Conservation (phyloP, 2,329 filamentous ascomycete genomes). For the Claviceps quebecensis region DNA sequence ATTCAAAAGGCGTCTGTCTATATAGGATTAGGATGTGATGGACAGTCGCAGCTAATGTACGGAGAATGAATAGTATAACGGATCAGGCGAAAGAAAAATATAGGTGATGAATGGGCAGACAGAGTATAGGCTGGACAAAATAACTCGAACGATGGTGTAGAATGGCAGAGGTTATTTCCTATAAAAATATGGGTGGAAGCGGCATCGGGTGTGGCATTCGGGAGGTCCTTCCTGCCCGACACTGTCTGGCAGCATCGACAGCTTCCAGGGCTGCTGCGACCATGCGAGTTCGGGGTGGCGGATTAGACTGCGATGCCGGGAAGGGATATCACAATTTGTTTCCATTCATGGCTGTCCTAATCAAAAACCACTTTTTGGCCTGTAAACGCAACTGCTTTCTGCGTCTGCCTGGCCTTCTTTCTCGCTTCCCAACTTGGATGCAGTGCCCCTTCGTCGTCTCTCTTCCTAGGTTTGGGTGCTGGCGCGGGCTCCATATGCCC, state of each 20-base stretch:
- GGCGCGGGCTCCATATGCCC: constrained; percentile 5
- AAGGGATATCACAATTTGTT: not conserved
- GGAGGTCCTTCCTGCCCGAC: not conserved
- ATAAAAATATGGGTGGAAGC: not conserved
- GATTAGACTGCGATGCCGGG: not conserved
- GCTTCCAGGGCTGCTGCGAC: not conserved
- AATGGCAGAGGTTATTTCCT: too few species aligned
- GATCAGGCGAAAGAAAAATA: not conserved
- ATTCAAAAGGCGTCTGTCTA: not conserved
- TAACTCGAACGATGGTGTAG: not conserved
- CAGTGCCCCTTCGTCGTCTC: constrained; percentile 36
- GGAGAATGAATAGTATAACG: not conserved
- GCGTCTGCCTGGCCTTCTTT: constrained; percentile 12
- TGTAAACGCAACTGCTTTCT: constrained; percentile 9
- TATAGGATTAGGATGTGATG: not conserved
- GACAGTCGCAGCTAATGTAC: not conserved
- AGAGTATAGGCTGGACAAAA: not conserved
- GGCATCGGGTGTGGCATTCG: not conserved
- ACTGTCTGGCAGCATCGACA: not conserved
- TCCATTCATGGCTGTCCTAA: constrained; percentile 3
- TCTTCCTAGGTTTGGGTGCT: constrained; percentile 21
- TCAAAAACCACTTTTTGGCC: constrained; percentile 14
- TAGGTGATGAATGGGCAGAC: not conserved
- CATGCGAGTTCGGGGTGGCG: not conserved
- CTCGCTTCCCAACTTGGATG: constrained; percentile 27